A percentile compares a stretch with the other conserved stretches of the same genome.
Conservation (phyloP, 1,139 yeast genomes). For the Sugiyamaella pinicola region DNA sequence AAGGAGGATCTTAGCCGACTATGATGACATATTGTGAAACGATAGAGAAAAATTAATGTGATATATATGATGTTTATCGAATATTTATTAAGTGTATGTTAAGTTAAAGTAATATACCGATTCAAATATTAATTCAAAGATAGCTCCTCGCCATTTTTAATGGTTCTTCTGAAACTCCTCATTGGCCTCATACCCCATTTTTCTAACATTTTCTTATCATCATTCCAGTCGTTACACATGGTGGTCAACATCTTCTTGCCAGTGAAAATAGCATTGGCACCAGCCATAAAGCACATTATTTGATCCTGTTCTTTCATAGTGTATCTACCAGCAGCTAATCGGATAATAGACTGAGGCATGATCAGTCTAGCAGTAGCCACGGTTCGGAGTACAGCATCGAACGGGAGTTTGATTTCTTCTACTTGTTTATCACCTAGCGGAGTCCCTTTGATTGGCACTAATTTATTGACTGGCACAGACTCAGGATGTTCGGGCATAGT, state of each 20-base stretch:
- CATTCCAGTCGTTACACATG: slow-evolving; percentile 85
- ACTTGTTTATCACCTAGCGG: slow-evolving; percentile 59
- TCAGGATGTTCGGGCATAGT: slow-evolving; percentile 74
- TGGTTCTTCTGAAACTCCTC: slow-evolving; percentile 50
- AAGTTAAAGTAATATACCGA: background rate
- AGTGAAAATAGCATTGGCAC: slow-evolving; percentile 79
- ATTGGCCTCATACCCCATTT: slow-evolving; percentile 76
- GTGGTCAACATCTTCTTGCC: slow-evolving; percentile 83
- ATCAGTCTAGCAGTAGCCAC: slow-evolving; percentile 73
- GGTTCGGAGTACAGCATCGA: slow-evolving; percentile 66
- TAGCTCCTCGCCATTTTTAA: slow-evolving; percentile 8
- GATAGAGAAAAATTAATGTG: background rate
- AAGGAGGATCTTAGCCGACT: no score
- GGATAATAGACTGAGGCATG: slow-evolving; percentile 71
- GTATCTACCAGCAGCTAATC: slow-evolving; percentile 80
- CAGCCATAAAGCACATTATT: slow-evolving; percentile 72
- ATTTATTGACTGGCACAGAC: slow-evolving; percentile 75
- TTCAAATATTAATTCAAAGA: slow-evolving; percentile 3
- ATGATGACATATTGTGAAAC: no score
- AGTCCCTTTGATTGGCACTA: slow-evolving; percentile 80
- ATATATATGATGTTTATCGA: background rate
- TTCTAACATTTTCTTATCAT: slow-evolving; percentile 65
- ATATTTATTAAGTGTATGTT: slow-evolving; percentile 13
- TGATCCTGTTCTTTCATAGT: slow-evolving; percentile 81
- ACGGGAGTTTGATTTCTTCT: slow-evolving; percentile 48